Evolutionary conservation across 2,329 filamentous ascomycete genomes (phyloP), one percentile per base, ranked within the genome.

Genomic region (Penicillium sp.): DNA sequence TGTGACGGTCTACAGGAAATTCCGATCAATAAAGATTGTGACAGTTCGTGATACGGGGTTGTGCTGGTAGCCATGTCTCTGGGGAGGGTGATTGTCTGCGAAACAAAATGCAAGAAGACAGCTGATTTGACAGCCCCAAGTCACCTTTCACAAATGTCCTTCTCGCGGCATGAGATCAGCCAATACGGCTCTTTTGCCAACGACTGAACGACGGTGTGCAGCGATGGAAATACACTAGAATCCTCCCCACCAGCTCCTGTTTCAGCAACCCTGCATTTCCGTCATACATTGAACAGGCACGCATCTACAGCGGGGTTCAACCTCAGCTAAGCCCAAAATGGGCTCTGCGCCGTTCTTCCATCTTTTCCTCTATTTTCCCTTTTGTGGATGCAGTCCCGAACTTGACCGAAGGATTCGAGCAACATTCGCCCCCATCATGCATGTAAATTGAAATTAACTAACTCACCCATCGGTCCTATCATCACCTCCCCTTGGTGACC

Each of bases 1-100:
- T 36, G 34, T 43, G 22, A 36, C 32, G 22, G 31, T 38, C 34
- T 49, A 52, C 24, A 3, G n/a, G 10, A 8, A 18, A 31, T 45
- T 8, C 34, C 27, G 27, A 32, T 34, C 32, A 52, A 8, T 32
- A 22, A 22, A 16, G 36, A 27, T 34, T 7, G 29, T 11, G 13
- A 27, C n/a, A 38, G 38, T 44, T 59, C 32, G 60, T 62, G 52
- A 57, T 52, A 62, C 61, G 55, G 58, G 60, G 59, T 58, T 58
- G 53, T 54, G 57, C 67, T 71, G 67, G 69, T 65, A 65, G 67
- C 68, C 69, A 71, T 71, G 67, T 64, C 61, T 50, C 60, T 60
- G 51, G 53, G 57, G 54, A 49, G 55, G 56, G 54, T 44, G 65
- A 63, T 68, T 65, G 63, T 65, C 62, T 63, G 57, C 43, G 29